phyloP scores from a whole-genome alignment of 768 basidiomycete species.

The Rhizopogon salebrosus region DNA sequence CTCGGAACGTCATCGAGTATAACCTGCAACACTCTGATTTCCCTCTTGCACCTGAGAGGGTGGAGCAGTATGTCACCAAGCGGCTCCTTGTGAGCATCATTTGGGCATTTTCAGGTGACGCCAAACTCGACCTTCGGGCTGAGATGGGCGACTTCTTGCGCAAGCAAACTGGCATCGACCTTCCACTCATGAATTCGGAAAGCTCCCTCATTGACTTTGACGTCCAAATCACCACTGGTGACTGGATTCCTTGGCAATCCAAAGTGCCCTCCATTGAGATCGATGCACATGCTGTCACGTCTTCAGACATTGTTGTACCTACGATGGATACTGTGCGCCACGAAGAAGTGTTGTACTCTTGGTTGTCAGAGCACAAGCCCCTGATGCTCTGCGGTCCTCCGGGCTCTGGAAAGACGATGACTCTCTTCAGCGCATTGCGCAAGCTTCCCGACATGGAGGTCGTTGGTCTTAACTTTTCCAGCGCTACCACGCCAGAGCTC shows the following conservation, averaged over 20 bases:
- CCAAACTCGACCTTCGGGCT: conserved; percentile 84
- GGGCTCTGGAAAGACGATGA: conserved; percentile 99
- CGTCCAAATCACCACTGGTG: conserved; percentile 78
- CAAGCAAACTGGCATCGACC: conserved; percentile 82
- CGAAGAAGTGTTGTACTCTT: conserved; percentile 97
- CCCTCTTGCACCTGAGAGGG: conserved; percentile 75
- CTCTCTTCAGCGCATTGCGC: conserved; percentile 92
- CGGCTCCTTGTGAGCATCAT: conserved; percentile 87
- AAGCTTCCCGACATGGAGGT: conserved; percentile 99
- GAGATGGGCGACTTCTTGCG: conserved; percentile 86
- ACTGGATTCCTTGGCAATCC: conserved; percentile 90
- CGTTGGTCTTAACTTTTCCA: conserved; percentile 98
- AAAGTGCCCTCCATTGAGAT: conserved; percentile 94
- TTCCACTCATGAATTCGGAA: conserved; percentile 70
- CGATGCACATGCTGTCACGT: conserved; percentile 92
- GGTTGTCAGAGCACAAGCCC: conserved; percentile 98
- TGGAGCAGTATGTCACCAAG: conserved; percentile 89
- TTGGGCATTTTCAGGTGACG: conserved; percentile 98
- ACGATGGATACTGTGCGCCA: conserved; percentile 98
- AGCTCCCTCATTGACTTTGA: conserved; percentile 93
- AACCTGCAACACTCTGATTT: conserved; percentile 95
- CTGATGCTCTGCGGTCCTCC: conserved; percentile 98
- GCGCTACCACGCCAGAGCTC: conserved; percentile 95
- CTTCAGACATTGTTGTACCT: conserved; percentile 94
- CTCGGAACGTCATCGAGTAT: conserved; percentile 90